These are phyloP conservation scores for Musa troglodytarum DNA, from an alignment of 176 grass and related monocot species.

Conservation along the genomic window DNA sequence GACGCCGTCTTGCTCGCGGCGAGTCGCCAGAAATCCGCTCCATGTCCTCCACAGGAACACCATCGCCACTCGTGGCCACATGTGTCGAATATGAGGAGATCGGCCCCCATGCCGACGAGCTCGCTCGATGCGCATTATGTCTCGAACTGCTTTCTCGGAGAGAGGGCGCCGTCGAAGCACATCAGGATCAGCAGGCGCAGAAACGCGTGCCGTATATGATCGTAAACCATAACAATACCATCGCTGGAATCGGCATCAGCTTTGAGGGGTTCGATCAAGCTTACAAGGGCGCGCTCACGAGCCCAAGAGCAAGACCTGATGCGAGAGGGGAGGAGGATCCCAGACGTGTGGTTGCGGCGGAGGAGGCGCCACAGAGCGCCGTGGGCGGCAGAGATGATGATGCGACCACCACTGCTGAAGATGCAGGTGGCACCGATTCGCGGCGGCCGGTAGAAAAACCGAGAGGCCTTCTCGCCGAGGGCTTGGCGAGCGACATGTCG, in stretches of 20 bases:
- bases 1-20: no score
- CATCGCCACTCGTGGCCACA: no score
- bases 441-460: conserved; percentile 27
- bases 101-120: no score
- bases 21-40: no score
- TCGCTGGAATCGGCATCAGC: neutral
- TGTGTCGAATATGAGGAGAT: no score
- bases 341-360: conserved; percentile 29
- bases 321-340: neutral
- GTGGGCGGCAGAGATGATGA: conserved; percentile 31
- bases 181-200: conserved; percentile 21
- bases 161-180: conserved; percentile 20
- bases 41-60: no score
- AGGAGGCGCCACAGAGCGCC: conserved; percentile 44
- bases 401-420: conserved; percentile 16
- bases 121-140: no score
- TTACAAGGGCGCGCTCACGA: neutral
- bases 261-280: neutral
- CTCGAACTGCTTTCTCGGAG: no score
- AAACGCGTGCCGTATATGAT: conserved; percentile 22
- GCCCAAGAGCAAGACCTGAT: neutral
- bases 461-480: neutral
- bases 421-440: neutral
- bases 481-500: conserved; percentile 29
- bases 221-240: neutral